Percentiles rank a stretch among this genome's conserved stretches.
Evolutionary conservation across 257 asterid species (phyloP).

Genomic region (Solanum commersonii): DNA sequence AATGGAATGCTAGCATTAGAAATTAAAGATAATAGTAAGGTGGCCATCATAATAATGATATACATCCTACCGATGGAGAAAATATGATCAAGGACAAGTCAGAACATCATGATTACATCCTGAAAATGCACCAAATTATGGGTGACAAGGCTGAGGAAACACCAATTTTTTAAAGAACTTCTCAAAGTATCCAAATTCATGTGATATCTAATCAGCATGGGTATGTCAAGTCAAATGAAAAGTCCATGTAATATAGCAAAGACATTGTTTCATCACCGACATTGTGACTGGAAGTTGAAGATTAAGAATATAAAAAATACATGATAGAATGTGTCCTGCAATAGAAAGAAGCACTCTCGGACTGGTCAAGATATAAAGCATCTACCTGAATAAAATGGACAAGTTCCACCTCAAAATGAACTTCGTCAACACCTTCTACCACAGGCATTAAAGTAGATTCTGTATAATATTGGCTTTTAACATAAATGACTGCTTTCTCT

Average conservation of each 20-base stretch:
- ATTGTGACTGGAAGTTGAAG: neutral
- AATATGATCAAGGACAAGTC: neutral
- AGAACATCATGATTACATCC: neutral
- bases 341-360: neutral
- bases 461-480: slow-evolving; percentile 45
- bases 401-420: slow-evolving; percentile 88
- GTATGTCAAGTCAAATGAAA: neutral
- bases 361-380: neutral
- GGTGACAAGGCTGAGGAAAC: neutral
- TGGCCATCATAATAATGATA: neutral
- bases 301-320: neutral
- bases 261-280: neutral
- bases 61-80: neutral
- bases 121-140: neutral
- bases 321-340: neutral
- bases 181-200: neutral
- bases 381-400: slow-evolving; percentile 82
- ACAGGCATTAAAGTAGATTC: slow-evolving; percentile 46
- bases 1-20: neutral
- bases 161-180: neutral
- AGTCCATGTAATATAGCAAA: neutral
- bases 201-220: neutral
- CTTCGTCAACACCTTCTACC: slow-evolving; percentile 54
- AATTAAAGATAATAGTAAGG: neutral
- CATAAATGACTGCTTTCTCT: slow-evolving; percentile 81